These are phyloP conservation scores for Mortierella sp. DNA, from an alignment of 371 early-diverging fungal species.

Conservation along the genomic window DNA sequence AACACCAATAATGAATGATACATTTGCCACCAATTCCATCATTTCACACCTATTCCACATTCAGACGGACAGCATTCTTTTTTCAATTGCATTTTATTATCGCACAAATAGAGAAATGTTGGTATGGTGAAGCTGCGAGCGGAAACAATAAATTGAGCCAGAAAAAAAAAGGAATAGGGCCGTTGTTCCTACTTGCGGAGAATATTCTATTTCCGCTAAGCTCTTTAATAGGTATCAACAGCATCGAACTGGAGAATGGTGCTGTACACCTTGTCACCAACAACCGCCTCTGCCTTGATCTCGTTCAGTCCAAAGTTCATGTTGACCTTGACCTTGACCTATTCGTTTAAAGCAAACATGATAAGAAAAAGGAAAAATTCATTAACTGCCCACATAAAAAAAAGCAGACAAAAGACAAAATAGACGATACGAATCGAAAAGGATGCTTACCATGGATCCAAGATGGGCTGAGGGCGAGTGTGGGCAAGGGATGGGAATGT, in stretches of 20 bases:
- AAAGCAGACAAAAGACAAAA: background rate
- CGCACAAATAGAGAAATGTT: no score
- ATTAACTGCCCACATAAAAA: background rate
- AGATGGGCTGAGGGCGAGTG: conserved; percentile 48
- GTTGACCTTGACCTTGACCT: conserved; percentile 57
- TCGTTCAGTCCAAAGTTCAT: conserved; percentile 59
- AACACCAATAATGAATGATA: no score
- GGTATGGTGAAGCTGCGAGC: no score
- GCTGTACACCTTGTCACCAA: conserved; percentile 57
- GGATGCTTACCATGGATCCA: conserved; percentile 39
- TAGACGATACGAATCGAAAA: no score
- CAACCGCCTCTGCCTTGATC: conserved; percentile 56
- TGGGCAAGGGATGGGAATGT: conserved; percentile 61
- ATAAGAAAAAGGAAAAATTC: background rate
- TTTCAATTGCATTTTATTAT: no score
- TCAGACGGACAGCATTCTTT: no score
- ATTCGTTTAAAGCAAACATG: background rate
- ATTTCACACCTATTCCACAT: no score
- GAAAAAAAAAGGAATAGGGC: no score
- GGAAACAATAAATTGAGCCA: no score
- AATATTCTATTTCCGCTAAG: no score
- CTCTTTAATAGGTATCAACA: conserved; percentile 53
- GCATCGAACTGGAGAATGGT: conserved; percentile 53
- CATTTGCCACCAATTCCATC: no score
- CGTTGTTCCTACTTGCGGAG: no score